A percentile compares a stretch with the other conserved stretches of the same genome.
phyloP scores from a whole-genome alignment of 164 flowering plant species.

The Liriodendron chinense region DNA sequence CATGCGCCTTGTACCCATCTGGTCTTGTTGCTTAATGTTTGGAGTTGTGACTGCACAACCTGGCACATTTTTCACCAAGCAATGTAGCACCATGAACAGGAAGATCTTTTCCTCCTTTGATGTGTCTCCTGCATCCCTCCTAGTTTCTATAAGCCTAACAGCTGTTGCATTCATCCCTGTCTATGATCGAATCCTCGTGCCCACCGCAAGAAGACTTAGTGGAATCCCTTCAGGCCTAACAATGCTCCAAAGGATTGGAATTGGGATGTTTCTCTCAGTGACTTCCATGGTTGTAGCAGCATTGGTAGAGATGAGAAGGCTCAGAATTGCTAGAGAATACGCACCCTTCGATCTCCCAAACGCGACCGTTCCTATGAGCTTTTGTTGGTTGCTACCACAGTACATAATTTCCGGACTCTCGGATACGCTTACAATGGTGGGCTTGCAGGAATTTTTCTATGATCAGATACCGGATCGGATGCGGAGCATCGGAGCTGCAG shows the following conservation, averaged over 20 bases:
- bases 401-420: conserved; percentile 6
- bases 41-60: conserved; percentile 4
- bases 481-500: conserved; percentile 8
- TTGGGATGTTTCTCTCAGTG: conserved; percentile 1
- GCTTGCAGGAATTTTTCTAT: conserved; percentile 13
- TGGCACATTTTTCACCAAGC: conserved; percentile 15
- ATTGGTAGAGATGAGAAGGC: conserved; percentile 6
- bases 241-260: conserved; percentile 7
- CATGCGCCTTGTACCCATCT: conserved; percentile 1
- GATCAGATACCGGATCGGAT: conserved; percentile 8
- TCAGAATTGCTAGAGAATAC: conserved; percentile 1
- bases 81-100: conserved; percentile 16
- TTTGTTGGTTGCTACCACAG: conserved; percentile 12
- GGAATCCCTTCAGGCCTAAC: conserved; percentile 5
- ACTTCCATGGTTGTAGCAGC: conserved; percentile 5
- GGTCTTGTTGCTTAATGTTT: conserved; percentile 10
- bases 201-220: background rate
- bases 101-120: background rate
- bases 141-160: background rate
- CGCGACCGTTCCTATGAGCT: conserved; percentile 8
- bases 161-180: background rate
- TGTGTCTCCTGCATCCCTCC: conserved; percentile 6
- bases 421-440: conserved; percentile 5
- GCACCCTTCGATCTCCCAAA: background rate
- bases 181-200: conserved; percentile 8